Conservation (phyloP, 2,329 filamentous ascomycete species). For the Penicillium psychrosexuale region DNA sequence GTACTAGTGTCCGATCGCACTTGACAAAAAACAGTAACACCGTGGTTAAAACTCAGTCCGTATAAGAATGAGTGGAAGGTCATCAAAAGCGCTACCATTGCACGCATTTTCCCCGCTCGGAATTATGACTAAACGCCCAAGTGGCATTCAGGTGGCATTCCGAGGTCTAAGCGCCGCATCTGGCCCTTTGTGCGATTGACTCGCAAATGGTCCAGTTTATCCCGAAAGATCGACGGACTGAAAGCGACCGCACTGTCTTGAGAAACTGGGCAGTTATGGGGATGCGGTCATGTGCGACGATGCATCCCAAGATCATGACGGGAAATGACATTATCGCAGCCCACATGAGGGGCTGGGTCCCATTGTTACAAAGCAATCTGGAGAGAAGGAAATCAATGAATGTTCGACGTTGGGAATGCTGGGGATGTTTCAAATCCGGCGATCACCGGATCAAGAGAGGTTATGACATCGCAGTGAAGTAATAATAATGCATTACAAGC, state of each 20-base stretch:
- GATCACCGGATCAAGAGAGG: background rate
- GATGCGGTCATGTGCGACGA: background rate
- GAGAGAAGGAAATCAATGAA: slow-evolving; percentile 2
- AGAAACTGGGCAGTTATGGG: background rate
- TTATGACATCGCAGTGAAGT: slow-evolving; percentile 2
- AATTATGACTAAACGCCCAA: background rate
- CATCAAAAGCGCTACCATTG: background rate
- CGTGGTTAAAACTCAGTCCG: background rate
- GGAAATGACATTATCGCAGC: background rate
- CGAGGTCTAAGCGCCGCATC: background rate
- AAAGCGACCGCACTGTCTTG: background rate
- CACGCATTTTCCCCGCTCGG: background rate
- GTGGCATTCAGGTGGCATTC: background rate
- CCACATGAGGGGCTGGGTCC: background rate
- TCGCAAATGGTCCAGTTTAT: background rate
- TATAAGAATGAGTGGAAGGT: background rate
- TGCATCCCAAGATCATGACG: background rate
- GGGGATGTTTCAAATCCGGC: slow-evolving; percentile 8
- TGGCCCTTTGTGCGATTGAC: background rate
- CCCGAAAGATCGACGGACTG: background rate
- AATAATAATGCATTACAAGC: background rate
- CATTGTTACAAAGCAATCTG: background rate
- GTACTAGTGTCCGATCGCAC: slow-evolving; percentile 10
- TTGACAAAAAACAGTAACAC: background rate
- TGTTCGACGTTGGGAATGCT: slow-evolving; percentile 12